These are phyloP conservation scores for Boletus rubescentipes DNA, from an alignment of 768 basidiomycete genomes.

Conservation along the genomic window DNA sequence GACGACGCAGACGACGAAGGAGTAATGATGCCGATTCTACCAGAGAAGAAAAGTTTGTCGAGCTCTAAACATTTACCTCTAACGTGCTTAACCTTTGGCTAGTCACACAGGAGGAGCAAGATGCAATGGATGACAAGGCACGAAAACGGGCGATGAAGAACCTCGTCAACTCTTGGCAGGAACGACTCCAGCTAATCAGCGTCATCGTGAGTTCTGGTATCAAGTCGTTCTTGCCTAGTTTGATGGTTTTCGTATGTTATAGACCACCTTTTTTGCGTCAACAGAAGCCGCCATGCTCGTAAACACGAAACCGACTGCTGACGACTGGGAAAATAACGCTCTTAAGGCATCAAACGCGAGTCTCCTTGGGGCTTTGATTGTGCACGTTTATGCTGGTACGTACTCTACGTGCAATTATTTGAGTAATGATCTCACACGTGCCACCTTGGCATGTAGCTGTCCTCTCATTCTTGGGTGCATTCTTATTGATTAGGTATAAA, in stretches of 20 bases:
- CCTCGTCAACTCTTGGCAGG: constrained; percentile 61
- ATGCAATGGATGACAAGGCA: constrained; percentile 46
- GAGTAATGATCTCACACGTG: not conserved
- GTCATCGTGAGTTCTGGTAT: constrained; percentile 46
- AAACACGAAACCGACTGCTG: constrained; percentile 36
- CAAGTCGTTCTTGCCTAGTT: not conserved
- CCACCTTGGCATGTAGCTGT: constrained; percentile 29
- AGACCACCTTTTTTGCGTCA: constrained; percentile 66
- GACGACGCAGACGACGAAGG: constrained; percentile 21
- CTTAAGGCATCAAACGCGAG: constrained; percentile 43
- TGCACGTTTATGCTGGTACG: constrained; percentile 53
- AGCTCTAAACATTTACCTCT: not conserved
- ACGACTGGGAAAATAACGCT: constrained; percentile 10
- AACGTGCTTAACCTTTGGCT: not conserved
- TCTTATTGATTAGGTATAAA: constrained; percentile 55
- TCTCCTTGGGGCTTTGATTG: constrained; percentile 51
- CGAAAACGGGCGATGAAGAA: constrained; percentile 46
- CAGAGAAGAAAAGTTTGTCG: constrained; percentile 22
- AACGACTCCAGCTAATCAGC: constrained; percentile 58
- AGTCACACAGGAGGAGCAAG: constrained; percentile 52
- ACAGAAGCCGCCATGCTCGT: constrained; percentile 54
- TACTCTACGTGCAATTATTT: constrained; percentile 2
- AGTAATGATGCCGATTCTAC: not conserved
- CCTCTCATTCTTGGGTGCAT: constrained; percentile 53
- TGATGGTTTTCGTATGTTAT: not conserved